Percentiles rank a stretch among this genome's conserved stretches.
Conservation (phyloP, 75 land plant genomes). For the Sequoia sempervirens region DNA sequence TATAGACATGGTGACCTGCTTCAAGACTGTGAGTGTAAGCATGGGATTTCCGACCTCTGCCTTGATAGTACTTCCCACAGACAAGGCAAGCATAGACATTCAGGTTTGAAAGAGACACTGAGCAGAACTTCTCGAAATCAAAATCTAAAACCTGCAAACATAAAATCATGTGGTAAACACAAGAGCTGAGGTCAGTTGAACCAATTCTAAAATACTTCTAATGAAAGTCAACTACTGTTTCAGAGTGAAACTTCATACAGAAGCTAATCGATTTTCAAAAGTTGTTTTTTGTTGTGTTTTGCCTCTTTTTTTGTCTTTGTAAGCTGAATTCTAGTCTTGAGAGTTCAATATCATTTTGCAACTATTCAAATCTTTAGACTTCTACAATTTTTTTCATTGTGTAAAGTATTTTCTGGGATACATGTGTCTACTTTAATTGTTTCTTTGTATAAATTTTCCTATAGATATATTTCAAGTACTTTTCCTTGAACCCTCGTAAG, state of each 20-base stretch:
- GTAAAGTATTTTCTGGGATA: background rate
- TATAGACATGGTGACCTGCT: conserved; percentile 95
- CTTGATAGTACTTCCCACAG: conserved; percentile 98
- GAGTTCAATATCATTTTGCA: background rate
- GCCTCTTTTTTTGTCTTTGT: background rate
- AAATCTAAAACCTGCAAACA: conserved; percentile 88
- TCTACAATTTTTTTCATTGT: background rate
- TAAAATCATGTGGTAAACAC: background rate
- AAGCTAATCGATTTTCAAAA: background rate
- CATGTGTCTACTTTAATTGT: background rate
- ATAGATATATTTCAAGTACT: background rate
- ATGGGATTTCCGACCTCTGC: conserved; percentile 90
- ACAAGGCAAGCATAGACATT: conserved; percentile 99
- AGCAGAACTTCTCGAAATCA: conserved; percentile 99
- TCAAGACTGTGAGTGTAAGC: conserved; percentile 96
- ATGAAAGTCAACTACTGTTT: background rate
- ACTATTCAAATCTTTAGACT: background rate
- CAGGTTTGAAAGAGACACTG: conserved; percentile 89
- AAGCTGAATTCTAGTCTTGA: background rate
- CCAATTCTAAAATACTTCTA: background rate
- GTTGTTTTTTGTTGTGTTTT: background rate
- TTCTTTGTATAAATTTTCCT: background rate
- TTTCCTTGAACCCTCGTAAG: background rate
- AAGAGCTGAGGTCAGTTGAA: background rate
- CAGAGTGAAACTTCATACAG: background rate